Base-by-base conservation (phyloP, 345 rosid genomes). In the Eucalyptus cloeziana region DNA sequence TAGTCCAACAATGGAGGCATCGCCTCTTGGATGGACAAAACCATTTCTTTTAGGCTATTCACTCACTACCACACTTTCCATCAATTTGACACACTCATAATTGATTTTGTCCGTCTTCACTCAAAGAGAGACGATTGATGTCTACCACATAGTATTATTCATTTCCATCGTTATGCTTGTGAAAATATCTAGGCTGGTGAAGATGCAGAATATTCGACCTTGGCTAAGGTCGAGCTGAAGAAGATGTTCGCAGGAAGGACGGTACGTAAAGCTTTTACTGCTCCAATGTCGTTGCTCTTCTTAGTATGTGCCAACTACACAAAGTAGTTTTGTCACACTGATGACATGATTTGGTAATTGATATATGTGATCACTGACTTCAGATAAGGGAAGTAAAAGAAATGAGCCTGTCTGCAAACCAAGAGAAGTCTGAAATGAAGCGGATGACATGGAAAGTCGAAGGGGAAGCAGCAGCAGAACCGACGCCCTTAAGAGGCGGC, bases 181-280 rank as follows among this genome's bases (percentile, higher is more conserved):
- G 50, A 76, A 76, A 67, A 22, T 86, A 56, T 30, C 67, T 81
- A 95, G 98, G 95, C 71, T 8, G 97, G 92, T 86, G 98, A 97
- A 92, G 98, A 95, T 89, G 67, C 90, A 3, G 90, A 86, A 13
- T 91, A 92, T 92, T 96, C 98, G 5, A 88, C 87, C 49, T 86
- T 93, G 64, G 95, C 96, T 86, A 93, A 92, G 91, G 97, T 96
- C 47, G 98, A 97, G 91, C 92, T 96, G 86, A 93, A 94, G 95
- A 96, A 93, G 95, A 86, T 96, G 94, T 96, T 96, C 17, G 33
- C 88, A 2, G 94, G 92, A 80, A 97, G 91, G 93, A 88, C 87
- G 43, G 98, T 96, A 93, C 31, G 91, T 44, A 81, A 40, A 76
- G 30, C 83, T 37, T 76, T 76, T 76, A 6, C 83, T 21, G 83